Conservation (phyloP, 768 basidiomycete genomes). For the Pulveroboletus ravenelii region DNA sequence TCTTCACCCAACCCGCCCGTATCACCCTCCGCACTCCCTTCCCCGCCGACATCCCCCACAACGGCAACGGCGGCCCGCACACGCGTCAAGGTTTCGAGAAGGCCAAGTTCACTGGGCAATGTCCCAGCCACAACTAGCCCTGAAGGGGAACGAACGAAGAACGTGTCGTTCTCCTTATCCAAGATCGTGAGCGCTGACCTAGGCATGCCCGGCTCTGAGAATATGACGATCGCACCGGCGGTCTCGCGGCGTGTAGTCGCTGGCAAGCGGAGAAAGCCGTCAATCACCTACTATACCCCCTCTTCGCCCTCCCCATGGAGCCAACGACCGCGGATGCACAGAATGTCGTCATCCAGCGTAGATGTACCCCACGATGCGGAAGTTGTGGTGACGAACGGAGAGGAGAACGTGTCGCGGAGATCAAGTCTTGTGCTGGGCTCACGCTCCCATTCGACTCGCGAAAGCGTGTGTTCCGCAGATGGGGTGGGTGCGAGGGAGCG, state of each 20-base stretch:
- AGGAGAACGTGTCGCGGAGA: constrained; percentile 12
- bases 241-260: neutral
- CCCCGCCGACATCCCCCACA: constrained; percentile 19
- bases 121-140: neutral
- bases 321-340: constrained; percentile 4
- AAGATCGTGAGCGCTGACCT: neutral
- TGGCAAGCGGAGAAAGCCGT: constrained; percentile 23
- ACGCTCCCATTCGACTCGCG: constrained; percentile 12
- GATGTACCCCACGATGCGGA: constrained; percentile 3
- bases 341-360: constrained; percentile 1
- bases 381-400: constrained; percentile 1
- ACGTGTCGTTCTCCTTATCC: constrained; percentile 5
- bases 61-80: constrained; percentile 5
- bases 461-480: constrained; percentile 18
- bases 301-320: constrained; percentile 24
- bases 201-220: neutral
- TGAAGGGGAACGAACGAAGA: neutral
- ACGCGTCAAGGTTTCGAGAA: constrained; percentile 10
- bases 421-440: constrained; percentile 19
- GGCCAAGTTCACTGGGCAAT: neutral
- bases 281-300: constrained; percentile 27
- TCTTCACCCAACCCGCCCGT: neutral
- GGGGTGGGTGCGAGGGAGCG: constrained; percentile 12
- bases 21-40: constrained; percentile 3
- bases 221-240: neutral